phyloP scores from a whole-genome alignment of 257 asterid species.

The Sherardia arvensis region DNA sequence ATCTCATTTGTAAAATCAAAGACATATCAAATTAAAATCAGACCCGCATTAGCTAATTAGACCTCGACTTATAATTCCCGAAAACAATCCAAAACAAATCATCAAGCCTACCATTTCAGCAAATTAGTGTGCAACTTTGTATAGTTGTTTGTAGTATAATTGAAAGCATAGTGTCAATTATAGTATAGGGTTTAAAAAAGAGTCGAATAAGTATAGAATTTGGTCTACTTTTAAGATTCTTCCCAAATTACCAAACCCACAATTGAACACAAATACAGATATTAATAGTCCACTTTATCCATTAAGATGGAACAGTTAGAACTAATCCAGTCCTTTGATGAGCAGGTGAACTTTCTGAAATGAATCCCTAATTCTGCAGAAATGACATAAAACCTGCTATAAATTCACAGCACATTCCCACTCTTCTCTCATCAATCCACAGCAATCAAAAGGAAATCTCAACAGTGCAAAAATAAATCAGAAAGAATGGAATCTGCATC shows the following conservation, averaged over 20 bases:
- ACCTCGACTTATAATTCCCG: too few species aligned
- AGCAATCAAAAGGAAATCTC: neutral
- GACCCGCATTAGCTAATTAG: too few species aligned
- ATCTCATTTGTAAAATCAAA: too few species aligned
- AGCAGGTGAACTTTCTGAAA: constrained; percentile 12
- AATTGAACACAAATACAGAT: neutral
- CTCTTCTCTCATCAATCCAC: neutral
- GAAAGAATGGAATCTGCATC: constrained; percentile 1
- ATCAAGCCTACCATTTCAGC: too few species aligned
- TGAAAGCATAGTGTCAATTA: too few species aligned
- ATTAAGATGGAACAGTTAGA: constrained; percentile 17
- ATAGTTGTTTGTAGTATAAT: too few species aligned
- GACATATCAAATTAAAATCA: too few species aligned
- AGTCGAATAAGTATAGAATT: neutral
- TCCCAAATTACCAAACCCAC: neutral
- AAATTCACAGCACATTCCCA: neutral
- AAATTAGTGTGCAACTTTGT: too few species aligned
- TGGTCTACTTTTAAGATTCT: neutral
- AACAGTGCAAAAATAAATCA: neutral
- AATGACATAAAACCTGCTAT: neutral
- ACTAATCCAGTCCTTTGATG: neutral
- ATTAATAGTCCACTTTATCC: neutral
- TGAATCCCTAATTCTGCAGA: neutral
- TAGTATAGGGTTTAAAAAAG: too few species aligned
- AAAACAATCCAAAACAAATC: too few species aligned